Base-by-base conservation (phyloP, 2,329 filamentous ascomycete species). In the Epichloe brachyelytri region DNA sequence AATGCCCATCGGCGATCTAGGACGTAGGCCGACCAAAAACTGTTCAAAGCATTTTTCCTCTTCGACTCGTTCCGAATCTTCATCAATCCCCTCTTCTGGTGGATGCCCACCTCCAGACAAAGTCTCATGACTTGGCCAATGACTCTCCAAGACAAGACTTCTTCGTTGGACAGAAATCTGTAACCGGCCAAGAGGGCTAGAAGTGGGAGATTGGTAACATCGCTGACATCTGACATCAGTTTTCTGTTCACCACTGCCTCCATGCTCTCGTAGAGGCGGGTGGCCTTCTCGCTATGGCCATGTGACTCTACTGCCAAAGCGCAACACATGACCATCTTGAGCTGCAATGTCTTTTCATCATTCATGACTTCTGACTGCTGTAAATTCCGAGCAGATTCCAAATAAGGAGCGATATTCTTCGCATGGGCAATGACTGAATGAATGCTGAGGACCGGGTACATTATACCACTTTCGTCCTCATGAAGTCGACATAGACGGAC, bases 1-100 rank as follows among this genome's bases (percentile, higher is more conserved):
- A 95, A 88, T 56, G 85, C 88, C 88, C 88, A 95, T 48, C 89
- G 77, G 39, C 88, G 76, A 63, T 95, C 90, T 39, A 95, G 72
- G 4, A 89, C 83, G 61, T 93, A 95, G 17, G 89, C 82, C 1
- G 85, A 82, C 90, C 88, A 96, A 65, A 94, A 95, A 14, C 87
- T 79, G 47, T 83, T 79, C 30, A 86, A 75, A 0, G 85, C 82
- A 48, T 80, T 76, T 47, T 75, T 73, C 46, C 86, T 78, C 54
- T 89, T 85, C 41, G 80, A 74, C 43, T 86, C 81, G 55, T 85
- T 79, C 7, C 75, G 68, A 45, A 91, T 87, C 52, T 78, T 79
- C 49, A 82, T 71, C 52, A 95, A 75, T 0, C 83, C 86, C 56
- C 88, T 83, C 51, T 80, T 78, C 41, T 87, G 79, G 68, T 95